Evolutionary conservation across 2,329 filamentous ascomycete species (phyloP).

Genomic region (Periconia sp.): DNA sequence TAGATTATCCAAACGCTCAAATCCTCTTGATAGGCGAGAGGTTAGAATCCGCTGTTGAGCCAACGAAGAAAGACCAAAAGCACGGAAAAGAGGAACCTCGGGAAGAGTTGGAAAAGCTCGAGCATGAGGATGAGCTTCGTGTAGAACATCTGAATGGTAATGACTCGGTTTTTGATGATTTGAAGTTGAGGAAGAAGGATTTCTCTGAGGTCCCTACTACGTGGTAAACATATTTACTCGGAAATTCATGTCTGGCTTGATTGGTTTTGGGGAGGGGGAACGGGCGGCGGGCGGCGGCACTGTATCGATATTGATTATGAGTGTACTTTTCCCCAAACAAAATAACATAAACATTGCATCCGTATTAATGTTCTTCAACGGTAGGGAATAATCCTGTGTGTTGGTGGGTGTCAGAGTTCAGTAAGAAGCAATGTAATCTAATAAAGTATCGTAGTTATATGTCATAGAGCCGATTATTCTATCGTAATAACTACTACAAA

Average conservation of each 20-base stretch:
- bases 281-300: too few species aligned
- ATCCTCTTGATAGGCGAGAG: constrained; percentile 77
- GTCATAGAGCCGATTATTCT: too few species aligned
- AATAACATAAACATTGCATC: too few species aligned
- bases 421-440: too few species aligned
- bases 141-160: constrained; percentile 61
- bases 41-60: constrained; percentile 59
- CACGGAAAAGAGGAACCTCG: constrained; percentile 61
- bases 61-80: constrained; percentile 59
- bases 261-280: background rate
- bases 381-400: too few species aligned
- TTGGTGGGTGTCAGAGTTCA: too few species aligned
- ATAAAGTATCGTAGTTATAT: too few species aligned
- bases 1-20: constrained; percentile 75
- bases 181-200: constrained; percentile 62
- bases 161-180: constrained; percentile 62
- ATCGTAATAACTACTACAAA: too few species aligned
- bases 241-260: background rate
- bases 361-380: too few species aligned
- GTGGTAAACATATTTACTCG: constrained; percentile 20
- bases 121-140: constrained; percentile 69
- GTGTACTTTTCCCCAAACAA: too few species aligned
- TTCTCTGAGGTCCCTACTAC: constrained; percentile 50
- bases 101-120: constrained; percentile 74
- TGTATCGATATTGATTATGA: too few species aligned